phyloP scores from a whole-genome alignment of 345 rosid genomes.

The Rhizophora mangle region DNA sequence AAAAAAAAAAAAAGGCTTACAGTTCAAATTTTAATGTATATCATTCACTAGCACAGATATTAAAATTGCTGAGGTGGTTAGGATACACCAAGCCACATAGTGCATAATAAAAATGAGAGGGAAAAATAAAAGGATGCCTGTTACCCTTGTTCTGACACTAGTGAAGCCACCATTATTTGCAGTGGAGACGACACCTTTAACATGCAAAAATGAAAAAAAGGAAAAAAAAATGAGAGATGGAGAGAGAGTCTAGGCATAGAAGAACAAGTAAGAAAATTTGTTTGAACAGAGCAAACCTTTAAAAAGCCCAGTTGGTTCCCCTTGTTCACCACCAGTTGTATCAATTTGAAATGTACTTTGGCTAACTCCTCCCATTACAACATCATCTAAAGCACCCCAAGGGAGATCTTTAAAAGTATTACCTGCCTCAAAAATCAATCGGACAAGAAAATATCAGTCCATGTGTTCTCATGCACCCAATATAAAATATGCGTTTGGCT shows the following conservation, averaged over 20 bases:
- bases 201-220: neutral
- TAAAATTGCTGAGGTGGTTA: neutral
- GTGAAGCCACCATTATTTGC: constrained; percentile 93
- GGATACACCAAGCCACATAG: constrained; percentile 2
- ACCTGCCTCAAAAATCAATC: constrained; percentile 37
- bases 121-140: constrained; percentile 12
- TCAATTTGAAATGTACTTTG: constrained; percentile 68
- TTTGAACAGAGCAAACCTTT: constrained; percentile 51
- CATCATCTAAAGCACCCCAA: constrained; percentile 98
- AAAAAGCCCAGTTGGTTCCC: constrained; percentile 68
- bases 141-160: constrained; percentile 81
- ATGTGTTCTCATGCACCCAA: neutral
- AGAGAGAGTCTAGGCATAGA: neutral
- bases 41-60: neutral
- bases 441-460: constrained; percentile 2
- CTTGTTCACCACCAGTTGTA: constrained; percentile 66
- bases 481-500: neutral
- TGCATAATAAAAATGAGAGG: neutral
- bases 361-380: constrained; percentile 97
- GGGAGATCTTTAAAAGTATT: constrained; percentile 63
- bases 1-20: neutral
- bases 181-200: constrained; percentile 75
- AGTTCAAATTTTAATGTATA: neutral
- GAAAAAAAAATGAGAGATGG: constrained; percentile 1
- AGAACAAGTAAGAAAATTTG: neutral